These are phyloP conservation scores for Musa schizocarpa DNA, from an alignment of 176 grass and related monocot genomes.

Conservation along the genomic window DNA sequence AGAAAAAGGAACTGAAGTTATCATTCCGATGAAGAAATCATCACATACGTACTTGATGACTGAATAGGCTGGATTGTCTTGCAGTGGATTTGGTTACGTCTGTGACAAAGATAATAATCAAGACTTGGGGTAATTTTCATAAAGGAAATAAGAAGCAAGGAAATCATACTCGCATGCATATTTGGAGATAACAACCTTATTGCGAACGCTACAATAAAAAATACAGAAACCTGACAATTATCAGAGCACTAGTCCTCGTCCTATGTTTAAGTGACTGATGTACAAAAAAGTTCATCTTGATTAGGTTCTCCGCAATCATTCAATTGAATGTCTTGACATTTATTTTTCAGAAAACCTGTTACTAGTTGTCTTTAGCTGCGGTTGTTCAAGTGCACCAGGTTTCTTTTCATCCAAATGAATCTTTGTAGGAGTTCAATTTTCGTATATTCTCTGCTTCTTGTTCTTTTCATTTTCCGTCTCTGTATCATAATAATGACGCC, in stretches of 20 bases:
- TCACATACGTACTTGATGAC: slow-evolving; percentile 1
- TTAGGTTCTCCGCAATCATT: no score
- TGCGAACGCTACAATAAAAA: neutral
- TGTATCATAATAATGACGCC: neutral
- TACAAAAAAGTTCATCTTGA: neutral
- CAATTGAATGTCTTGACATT: no score
- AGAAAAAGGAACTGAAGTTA: neutral
- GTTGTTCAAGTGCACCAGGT: neutral
- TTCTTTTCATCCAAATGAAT: neutral
- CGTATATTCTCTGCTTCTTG: neutral
- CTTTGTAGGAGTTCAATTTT: neutral
- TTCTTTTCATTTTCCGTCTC: neutral
- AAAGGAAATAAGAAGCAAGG: neutral
- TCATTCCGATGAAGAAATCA: neutral
- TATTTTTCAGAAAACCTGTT: neutral
- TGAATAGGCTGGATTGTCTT: slow-evolving; percentile 16
- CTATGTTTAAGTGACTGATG: neutral
- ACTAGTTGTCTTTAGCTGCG: neutral
- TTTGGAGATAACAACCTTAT: neutral
- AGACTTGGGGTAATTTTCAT: neutral
- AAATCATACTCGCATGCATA: neutral
- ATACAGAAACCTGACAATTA: neutral
- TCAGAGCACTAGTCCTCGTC: neutral
- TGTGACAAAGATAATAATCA: neutral
- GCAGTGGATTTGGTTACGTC: slow-evolving; percentile 7